Evolutionary conservation across 441 rosid species (phyloP).

Genomic region (Adansonia gregorii): DNA sequence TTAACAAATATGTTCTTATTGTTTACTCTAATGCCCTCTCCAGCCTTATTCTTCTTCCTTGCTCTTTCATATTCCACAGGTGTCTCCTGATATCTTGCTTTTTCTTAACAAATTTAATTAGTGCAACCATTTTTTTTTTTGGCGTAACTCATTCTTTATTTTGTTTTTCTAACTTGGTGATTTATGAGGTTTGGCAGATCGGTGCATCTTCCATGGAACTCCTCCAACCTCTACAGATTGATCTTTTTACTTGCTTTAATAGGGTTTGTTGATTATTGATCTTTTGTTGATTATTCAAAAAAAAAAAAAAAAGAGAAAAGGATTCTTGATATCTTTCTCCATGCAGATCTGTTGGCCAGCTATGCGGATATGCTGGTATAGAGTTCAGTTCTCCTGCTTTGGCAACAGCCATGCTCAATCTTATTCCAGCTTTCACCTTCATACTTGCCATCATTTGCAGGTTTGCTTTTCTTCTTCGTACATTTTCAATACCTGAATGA

Average conservation of each 20-base stretch:
- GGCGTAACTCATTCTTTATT: not conserved
- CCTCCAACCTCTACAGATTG: slow-evolving; percentile 26
- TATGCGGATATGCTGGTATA: slow-evolving; percentile 44
- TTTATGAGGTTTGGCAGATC: slow-evolving; percentile 31
- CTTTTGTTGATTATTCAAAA: not conserved
- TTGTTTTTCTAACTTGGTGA: not conserved
- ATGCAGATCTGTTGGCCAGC: slow-evolving; percentile 29
- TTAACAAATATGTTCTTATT: slow-evolving; percentile 41
- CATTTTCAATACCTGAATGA: not conserved
- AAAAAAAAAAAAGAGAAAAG: too few species aligned
- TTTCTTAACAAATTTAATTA: not conserved
- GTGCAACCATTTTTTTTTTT: too few species aligned
- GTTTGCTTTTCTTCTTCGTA: slow-evolving; percentile 13
- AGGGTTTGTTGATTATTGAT: slow-evolving; percentile 31
- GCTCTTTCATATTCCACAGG: slow-evolving; percentile 42
- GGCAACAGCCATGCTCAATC: slow-evolving; percentile 52
- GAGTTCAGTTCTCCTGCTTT: slow-evolving; percentile 53
- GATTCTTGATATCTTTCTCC: not conserved
- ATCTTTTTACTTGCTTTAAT: slow-evolving; percentile 36
- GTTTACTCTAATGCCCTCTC: slow-evolving; percentile 43
- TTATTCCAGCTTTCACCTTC: slow-evolving; percentile 62
- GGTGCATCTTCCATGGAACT: slow-evolving; percentile 21
- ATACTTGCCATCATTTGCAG: slow-evolving; percentile 51
- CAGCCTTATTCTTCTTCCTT: slow-evolving; percentile 40
- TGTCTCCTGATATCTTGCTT: slow-evolving; percentile 13